Base-by-base conservation (phyloP, 805 yeast species). In the Candida mattraensis region DNA sequence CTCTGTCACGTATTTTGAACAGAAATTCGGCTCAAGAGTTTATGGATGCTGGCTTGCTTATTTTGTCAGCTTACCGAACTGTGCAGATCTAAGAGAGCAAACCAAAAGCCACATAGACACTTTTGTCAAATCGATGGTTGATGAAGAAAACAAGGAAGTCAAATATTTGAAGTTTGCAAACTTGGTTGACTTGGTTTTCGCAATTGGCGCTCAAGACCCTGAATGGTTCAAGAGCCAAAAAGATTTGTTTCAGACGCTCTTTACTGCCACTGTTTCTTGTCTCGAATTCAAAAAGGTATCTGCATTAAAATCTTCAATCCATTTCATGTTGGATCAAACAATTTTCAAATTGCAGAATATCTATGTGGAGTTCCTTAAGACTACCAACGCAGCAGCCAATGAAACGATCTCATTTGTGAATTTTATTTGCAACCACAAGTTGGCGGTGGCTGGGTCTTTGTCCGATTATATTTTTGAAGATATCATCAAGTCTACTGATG, bases 311-410 rank as follows among this genome's bases (percentile, higher is more conserved):
- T 79, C 88, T 0, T 65, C 80, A 1, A 66, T 77, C 13, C 86
- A 81, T 41, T 74, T 88, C 53, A 86, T 83, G 53, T 68, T 86
- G 3, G 81, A 74, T 21, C 88, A 83, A 52, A 78, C 93, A 0
- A 63, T 84, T 17, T 71, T 71, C 16, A 78, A 74, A 36, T 66
- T 86, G 29, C 91, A 86, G 54, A 30, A 35, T 0, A 39, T 78
- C 1, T 72, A 72, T 38, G 64, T 76, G 30, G 47, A 61, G 9
- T 45, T 27, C 17, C 18, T 58, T 26, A 39, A 31, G 10, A 18
- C 38, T 8, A 38, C 35, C 8, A 37, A 35, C 5, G 27, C 33
- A 2, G 34, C 42, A 23, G 53, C 58, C 29, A 67, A 64, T 3
- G 51, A 58, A 11, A 59, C 68, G 0, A 52, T 74, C n/a, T 54